A percentile compares a stretch with the other conserved stretches of the same genome.
phyloP scores from a whole-genome alignment of 2,329 filamentous ascomycete genomes.

The Zymoseptoria pseudotritici region DNA sequence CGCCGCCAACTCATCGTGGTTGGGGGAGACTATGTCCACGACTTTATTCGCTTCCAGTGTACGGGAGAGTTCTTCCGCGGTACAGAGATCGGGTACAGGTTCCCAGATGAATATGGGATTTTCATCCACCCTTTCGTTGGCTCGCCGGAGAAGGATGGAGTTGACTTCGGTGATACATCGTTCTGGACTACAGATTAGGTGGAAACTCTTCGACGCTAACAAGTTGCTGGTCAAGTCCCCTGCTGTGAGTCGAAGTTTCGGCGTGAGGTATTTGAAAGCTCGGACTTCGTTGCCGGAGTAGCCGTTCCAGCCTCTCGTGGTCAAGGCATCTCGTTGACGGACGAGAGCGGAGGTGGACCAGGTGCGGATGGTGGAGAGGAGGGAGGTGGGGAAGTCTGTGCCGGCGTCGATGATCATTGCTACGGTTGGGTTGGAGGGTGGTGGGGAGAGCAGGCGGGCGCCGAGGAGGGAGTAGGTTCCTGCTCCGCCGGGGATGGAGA shows the following conservation, averaged over 20 bases:
- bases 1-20: constrained; percentile 78
- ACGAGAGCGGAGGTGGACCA: constrained; percentile 73
- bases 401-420: constrained; percentile 91
- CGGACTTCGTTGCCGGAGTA: constrained; percentile 54
- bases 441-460: constrained; percentile 79
- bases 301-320: constrained; percentile 88
- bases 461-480: constrained; percentile 82
- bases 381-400: constrained; percentile 68
- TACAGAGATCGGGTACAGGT: constrained; percentile 83
- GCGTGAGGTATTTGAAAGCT: constrained; percentile 77
- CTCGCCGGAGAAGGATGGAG: constrained; percentile 55
- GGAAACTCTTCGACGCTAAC: constrained; percentile 68
- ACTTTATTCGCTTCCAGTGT: constrained; percentile 46
- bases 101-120: constrained; percentile 80
- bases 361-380: constrained; percentile 56
- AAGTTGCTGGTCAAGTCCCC: constrained; percentile 60
- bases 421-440: constrained; percentile 58
- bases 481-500: constrained; percentile 77
- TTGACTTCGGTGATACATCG: constrained; percentile 70
- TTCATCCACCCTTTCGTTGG: constrained; percentile 23
- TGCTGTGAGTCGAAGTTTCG: constrained; percentile 73
- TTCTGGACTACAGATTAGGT: constrained; percentile 74
- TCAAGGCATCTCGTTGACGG: constrained; percentile 59
- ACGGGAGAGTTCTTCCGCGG: constrained; percentile 52
- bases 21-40: constrained; percentile 64